These are phyloP conservation scores for Oryza officinalis DNA, from an alignment of 176 grass and related monocot genomes.

Conservation along the genomic window DNA sequence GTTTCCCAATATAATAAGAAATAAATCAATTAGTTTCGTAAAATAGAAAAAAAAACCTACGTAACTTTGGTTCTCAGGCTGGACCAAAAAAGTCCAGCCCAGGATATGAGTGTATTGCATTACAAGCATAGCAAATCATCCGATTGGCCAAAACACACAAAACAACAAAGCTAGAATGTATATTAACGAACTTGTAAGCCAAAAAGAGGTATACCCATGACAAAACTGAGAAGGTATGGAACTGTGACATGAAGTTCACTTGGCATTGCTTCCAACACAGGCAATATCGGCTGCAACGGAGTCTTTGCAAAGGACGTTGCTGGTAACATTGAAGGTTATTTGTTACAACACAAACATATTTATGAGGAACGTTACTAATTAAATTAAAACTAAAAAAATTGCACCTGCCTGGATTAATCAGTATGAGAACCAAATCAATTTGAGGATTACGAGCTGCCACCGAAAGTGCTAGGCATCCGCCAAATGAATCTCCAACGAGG, in stretches of 20 bases:
- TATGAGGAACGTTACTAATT: background rate
- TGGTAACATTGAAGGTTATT: constrained; percentile 27
- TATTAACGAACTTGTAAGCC: background rate
- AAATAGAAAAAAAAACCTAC: background rate
- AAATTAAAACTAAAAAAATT: constrained; percentile 32
- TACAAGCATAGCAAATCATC: background rate
- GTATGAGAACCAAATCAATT: constrained; percentile 69
- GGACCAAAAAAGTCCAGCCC: background rate
- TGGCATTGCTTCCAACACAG: constrained; percentile 83
- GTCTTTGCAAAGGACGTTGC: constrained; percentile 87
- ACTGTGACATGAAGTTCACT: constrained; percentile 69
- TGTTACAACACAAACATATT: background rate
- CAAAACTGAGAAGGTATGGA: constrained; percentile 85
- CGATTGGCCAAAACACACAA: background rate
- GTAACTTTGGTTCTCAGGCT: background rate
- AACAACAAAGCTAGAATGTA: background rate
- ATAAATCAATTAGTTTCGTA: background rate
- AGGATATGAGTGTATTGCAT: background rate
- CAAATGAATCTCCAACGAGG: constrained; percentile 77
- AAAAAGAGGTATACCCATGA: constrained; percentile 67
- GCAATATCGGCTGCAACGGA: constrained; percentile 63
- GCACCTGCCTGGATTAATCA: constrained; percentile 96
- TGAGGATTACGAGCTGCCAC: constrained; percentile 72
- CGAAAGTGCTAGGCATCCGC: constrained; percentile 74
- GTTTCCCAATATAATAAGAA: background rate